Evolutionary conservation across 2,329 filamentous ascomycete species (phyloP), one percentile per base, ranked within the genome.

Genomic region (Xylariaceae sp.): DNA sequence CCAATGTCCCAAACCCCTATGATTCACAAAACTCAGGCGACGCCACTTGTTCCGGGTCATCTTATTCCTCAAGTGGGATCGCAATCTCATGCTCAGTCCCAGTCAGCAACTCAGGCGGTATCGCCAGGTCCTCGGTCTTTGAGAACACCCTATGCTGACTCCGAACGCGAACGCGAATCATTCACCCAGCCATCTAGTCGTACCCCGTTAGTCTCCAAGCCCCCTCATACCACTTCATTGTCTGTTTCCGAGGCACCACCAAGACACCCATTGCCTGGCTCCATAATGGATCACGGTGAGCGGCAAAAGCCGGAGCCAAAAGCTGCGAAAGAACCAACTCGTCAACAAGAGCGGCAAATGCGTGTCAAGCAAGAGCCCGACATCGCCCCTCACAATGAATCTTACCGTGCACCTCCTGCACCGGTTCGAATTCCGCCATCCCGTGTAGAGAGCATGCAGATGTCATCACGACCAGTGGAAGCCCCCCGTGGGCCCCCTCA

Each of bases 281-380:
- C 71, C 2, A 23, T 70, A 17, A 57, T 69, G 23, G 72, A 73
- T 49, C 70, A 70, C 47, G 51, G 64, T 23, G 73, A 74, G 55
- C 67, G 70, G 23, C 71, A 68, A 44, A 72, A 69, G 60, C 60
- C 66, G 37, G 73, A 74, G 47, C 56, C 63, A 2, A 73, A 73
- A 55, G 58, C 68, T 30, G 45, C 67, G 8, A 73, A 74, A 62
- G 72, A 75, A 44, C 68, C 66, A 15, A 54, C 63, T 51, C 70
- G 71, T 11, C 71, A 70, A 47, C 66, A 67, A 54, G 69, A 71
- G 42, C 66, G 62, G 51, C 69, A 68, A 8, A 61, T 73, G 55
- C 74, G 73, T 34, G 74, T 82, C 52, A 82, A 83, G 69, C 79
- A 82, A 63, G 81, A 83, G 64, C 76, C 76, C 2, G 80, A 82